phyloP scores from a whole-genome alignment of 345 rosid species.

The Erodium maritimum region DNA sequence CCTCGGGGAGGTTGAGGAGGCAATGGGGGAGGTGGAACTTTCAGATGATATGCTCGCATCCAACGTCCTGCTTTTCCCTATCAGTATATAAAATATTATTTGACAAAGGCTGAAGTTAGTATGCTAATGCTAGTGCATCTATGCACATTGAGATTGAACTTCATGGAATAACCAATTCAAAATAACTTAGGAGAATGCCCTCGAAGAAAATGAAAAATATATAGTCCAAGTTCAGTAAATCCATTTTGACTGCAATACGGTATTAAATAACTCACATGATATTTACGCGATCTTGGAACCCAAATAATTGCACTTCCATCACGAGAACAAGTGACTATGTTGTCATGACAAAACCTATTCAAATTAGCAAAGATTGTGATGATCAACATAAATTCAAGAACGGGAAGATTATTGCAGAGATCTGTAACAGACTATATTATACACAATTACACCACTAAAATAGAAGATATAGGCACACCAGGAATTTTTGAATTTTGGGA shows the following conservation, averaged over 20 bases:
- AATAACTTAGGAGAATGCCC: neutral
- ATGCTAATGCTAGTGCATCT: neutral
- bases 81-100: neutral
- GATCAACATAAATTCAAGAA: slow-evolving; percentile 4
- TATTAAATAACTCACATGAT: slow-evolving; percentile 44
- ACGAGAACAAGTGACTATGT: slow-evolving; percentile 96
- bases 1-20: slow-evolving; percentile 98
- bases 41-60: slow-evolving; percentile 81
- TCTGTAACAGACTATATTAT: neutral
- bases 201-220: slow-evolving; percentile 4
- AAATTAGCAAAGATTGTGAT: slow-evolving; percentile 5
- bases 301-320: slow-evolving; percentile 99
- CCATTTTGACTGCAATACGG: slow-evolving; percentile 1
- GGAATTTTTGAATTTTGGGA: slow-evolving; percentile 81
- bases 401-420: neutral
- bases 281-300: slow-evolving; percentile 85
- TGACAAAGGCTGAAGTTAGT: neutral
- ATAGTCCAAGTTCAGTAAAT: slow-evolving; percentile 4
- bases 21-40: slow-evolving; percentile 98
- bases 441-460: neutral
- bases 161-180: neutral
- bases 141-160: neutral
- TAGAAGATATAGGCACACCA: slow-evolving; percentile 36
- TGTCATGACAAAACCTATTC: slow-evolving; percentile 85
- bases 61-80: slow-evolving; percentile 91